phyloP scores from a whole-genome alignment of 306 rosid species.

The Alnus rubra region DNA sequence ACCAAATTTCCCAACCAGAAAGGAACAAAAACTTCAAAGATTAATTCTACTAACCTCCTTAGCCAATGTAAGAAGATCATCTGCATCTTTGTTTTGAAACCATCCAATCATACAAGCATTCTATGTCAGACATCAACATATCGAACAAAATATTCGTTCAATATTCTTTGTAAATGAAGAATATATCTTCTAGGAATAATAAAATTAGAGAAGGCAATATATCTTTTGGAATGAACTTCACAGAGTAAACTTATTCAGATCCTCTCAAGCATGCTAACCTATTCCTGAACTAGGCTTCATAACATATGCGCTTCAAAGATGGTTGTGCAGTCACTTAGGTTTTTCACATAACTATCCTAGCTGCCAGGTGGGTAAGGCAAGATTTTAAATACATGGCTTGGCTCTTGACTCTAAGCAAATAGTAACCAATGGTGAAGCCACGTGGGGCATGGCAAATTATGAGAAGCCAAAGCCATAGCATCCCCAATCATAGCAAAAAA shows the following conservation, averaged over 20 bases:
- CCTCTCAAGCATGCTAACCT: conserved; percentile 1
- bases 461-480: too few species aligned
- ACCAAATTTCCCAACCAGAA: background rate
- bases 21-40: background rate
- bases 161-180: background rate
- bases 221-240: background rate
- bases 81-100: conserved; percentile 3
- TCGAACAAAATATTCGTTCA: background rate
- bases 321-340: background rate
- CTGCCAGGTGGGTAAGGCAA: conserved; percentile 2
- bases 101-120: conserved; percentile 12
- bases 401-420: background rate
- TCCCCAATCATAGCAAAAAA: too few species aligned
- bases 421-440: background rate
- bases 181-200: background rate
- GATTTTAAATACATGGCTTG: background rate
- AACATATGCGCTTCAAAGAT: background rate
- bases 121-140: conserved; percentile 1
- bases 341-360: background rate
- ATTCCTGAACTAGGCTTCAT: background rate
- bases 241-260: background rate
- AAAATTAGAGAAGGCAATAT: background rate
- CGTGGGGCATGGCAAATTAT: too few species aligned
- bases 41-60: background rate
- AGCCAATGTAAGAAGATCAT: conserved; percentile 2